phyloP scores from a whole-genome alignment of 257 asterid species.

The Verbascum thapsus region DNA sequence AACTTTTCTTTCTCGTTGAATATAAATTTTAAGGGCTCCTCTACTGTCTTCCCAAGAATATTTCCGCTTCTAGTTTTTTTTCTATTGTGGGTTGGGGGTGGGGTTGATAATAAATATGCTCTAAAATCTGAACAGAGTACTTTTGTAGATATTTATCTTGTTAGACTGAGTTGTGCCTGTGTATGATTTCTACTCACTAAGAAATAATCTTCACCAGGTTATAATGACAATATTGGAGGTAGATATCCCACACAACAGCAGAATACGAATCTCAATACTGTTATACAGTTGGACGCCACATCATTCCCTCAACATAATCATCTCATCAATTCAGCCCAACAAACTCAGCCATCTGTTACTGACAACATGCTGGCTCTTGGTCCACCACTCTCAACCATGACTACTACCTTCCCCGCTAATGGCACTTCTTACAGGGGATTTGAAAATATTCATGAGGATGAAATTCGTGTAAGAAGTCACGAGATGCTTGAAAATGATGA shows the following conservation, averaged over 20 bases:
- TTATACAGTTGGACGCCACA: slow-evolving; percentile 46
- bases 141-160: not conserved
- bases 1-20: not conserved
- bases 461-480: slow-evolving; percentile 81
- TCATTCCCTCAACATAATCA: slow-evolving; percentile 53
- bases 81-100: not conserved
- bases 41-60: not conserved
- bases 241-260: slow-evolving; percentile 54
- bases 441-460: slow-evolving; percentile 76
- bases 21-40: not conserved
- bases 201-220: slow-evolving; percentile 47
- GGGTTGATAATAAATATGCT: not conserved
- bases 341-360: slow-evolving; percentile 52
- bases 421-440: slow-evolving; percentile 54
- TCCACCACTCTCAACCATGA: slow-evolving; percentile 55
- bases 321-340: slow-evolving; percentile 45
- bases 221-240: slow-evolving; percentile 44
- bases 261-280: slow-evolving; percentile 55
- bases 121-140: no score
- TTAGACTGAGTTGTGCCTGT: slow-evolving; percentile 11
- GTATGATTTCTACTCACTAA: slow-evolving; percentile 14
- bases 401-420: slow-evolving; percentile 51
- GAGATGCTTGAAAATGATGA: slow-evolving; percentile 95
- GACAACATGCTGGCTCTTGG: slow-evolving; percentile 61
- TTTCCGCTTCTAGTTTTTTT: no score